Evolutionary conservation across 179 eudicot genomes (phyloP), one percentile per base, ranked within the genome.

Genomic region (Camellia oleifera): DNA sequence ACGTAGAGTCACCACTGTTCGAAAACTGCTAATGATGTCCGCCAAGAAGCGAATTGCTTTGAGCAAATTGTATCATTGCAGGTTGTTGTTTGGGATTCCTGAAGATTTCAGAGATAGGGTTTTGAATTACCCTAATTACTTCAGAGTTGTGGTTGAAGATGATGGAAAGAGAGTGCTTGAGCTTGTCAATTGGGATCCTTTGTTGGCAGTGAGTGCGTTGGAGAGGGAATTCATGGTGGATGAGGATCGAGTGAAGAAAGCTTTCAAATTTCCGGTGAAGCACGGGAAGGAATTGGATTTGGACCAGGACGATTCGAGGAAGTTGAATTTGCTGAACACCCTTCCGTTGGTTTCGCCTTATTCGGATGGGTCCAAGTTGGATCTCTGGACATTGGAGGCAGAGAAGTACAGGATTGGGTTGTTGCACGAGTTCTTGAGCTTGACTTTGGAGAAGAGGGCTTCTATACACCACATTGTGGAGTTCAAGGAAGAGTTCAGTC

Each of bases 401-500:
- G 99, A 96, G 90, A 96, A 96, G 85, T 96, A 92, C 57, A 85
- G 97, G 80, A 92, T 94, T 53, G 99, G 99, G 63, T 75, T 96
- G 45, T 74, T 94, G 72, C 99, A 96, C 44, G 99, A 96, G 92
- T 92, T 96, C 77, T 89, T 96, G 92, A 91, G 89, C 89, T 89
- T 96, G 88, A 96, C 99, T 53, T 85, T 96, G 90, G 99, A 94
- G 92, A 96, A 94, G 84, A 91, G 92, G 84, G 99, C 98, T 65
- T 90, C 92, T 9, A 96, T 96, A 63, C 99, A 96, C 83, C 98
- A 96, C 78, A 89, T 94, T 42, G 98, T 94, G 83, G 99, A 92
- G 93, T 96, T 96, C 72, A 96, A 96, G 87, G 99, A 96, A 62
- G 99, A 96, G 90, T 91, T 94, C 81, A 86, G 98, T 82, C 97